Evolutionary conservation across 1,284 basidiomycete genomes (phyloP).

Genomic region (Ganoderma resinaceum): DNA sequence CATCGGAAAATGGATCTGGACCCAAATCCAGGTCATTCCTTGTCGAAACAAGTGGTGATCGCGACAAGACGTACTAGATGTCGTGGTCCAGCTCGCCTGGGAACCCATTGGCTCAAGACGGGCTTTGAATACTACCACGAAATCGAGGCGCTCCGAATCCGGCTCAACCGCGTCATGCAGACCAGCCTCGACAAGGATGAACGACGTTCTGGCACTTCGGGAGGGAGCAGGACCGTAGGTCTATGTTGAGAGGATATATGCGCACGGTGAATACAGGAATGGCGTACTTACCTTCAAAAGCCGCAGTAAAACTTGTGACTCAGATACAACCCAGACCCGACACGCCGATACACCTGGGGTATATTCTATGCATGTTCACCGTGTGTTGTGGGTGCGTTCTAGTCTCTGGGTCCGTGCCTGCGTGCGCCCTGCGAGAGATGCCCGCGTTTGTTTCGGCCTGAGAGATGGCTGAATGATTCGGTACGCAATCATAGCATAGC

Average conservation of each 20-base stretch:
- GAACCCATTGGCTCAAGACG: background rate
- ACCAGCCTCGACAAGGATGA: background rate
- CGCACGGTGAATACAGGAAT: too few species aligned
- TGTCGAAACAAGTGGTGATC: background rate
- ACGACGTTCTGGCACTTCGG: too few species aligned
- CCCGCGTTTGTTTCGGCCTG: too few species aligned
- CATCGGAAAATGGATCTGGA: background rate
- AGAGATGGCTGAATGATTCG: background rate
- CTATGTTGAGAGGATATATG: too few species aligned
- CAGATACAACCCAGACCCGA: too few species aligned
- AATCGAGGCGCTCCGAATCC: background rate
- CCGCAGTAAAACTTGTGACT: background rate
- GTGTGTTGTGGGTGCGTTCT: too few species aligned
- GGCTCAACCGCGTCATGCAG: background rate
- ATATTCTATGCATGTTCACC: too few species aligned
- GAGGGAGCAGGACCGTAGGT: too few species aligned
- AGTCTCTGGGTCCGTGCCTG: too few species aligned
- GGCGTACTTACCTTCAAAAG: too few species aligned
- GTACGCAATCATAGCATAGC: background rate
- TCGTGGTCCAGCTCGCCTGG: background rate
- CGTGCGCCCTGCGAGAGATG: too few species aligned
- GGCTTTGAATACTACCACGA: background rate
- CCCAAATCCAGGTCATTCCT: background rate
- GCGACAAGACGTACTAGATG: background rate
- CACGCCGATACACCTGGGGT: too few species aligned